Base-by-base conservation (phyloP, 78 protist species). In the Emiliania huxleyi region DNA sequence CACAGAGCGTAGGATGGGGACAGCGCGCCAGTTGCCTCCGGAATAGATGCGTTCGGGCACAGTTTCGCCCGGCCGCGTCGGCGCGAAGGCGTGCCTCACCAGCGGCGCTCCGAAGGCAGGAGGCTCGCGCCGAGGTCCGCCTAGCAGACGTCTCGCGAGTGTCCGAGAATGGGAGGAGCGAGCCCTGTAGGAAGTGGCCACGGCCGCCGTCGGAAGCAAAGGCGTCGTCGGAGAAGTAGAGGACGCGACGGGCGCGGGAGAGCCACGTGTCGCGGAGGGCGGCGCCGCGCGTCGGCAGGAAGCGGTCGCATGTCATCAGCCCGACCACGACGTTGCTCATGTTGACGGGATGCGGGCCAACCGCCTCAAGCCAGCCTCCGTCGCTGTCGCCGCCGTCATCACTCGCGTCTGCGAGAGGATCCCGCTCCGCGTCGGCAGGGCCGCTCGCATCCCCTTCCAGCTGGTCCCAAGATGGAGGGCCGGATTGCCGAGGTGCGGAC, bases 11-110 rank as follows among this genome's bases (percentile, higher is more conserved):
- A 77, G 35, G 44, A 77, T 77, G 18, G 35, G 85, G 46, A 77
- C 85, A 4, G 85, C 85, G 85, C 85, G 85, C 85, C 85, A 77
- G 29, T 77, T 77, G 23, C 85, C 85, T 22, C 85, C 85, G 29
- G 85, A 1, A 48, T 40, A 77, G 46, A 77, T 40, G 29, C 85
- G 85, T 48, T 77, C 85, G 46, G 19, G 2, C 42, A 2, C 40
- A n/a, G n/a, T n/a, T n/a, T n/a, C n/a, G n/a, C n/a, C n/a, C n/a
- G n/a, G n/a, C 62, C 15, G 29, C 48, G 85, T 40, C 48, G 85
- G 85, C n/a, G 4, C n/a, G 85, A 77, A 77, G 15, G 42, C 46
- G 29, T 77, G 85, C 35, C 35, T n/a, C 46, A 77, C 18, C 15
- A 37, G 15, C 33, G 85, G 85, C 22, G 85, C 46, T 2, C 23